phyloP scores from a whole-genome alignment of 805 yeast species.

The Candida takata region DNA sequence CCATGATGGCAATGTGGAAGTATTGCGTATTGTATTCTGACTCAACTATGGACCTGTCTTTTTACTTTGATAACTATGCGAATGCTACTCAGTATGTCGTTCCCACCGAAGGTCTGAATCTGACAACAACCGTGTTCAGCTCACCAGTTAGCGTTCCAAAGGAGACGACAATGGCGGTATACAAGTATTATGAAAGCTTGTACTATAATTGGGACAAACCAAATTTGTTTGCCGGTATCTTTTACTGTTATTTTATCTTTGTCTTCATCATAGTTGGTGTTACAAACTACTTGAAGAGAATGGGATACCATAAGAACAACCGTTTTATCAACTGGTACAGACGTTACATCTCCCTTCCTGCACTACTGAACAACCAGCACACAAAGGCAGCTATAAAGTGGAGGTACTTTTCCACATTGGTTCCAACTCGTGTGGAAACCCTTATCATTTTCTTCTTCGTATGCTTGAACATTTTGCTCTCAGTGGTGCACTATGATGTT shows the following conservation, averaged over 20 bases:
- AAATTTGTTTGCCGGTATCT: conserved; percentile 23
- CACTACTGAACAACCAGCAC: conserved; percentile 15
- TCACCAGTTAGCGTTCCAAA: conserved; percentile 9
- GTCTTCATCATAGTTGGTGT: conserved; percentile 31
- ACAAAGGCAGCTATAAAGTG: conserved; percentile 1
- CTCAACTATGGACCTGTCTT: conserved; percentile 6
- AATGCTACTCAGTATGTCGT: conserved; percentile 25
- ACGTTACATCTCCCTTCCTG: conserved; percentile 17
- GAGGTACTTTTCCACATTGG: conserved; percentile 10
- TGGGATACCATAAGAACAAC: conserved; percentile 15
- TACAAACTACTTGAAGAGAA: conserved; percentile 24
- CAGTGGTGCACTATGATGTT: conserved; percentile 10
- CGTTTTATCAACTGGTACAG: conserved; percentile 15
- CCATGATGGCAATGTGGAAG: not conserved
- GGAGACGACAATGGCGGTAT: not conserved
- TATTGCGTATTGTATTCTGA: not conserved
- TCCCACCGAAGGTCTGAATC: conserved; percentile 4
- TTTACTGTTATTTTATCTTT: conserved; percentile 33
- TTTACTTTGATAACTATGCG: conserved; percentile 21
- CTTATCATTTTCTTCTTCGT: conserved; percentile 30
- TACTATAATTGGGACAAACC: conserved; percentile 18
- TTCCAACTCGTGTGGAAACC: conserved; percentile 22
- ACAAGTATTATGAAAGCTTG: conserved; percentile 2
- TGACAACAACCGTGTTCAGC: conserved; percentile 5
- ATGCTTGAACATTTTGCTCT: conserved; percentile 15